Percentiles rank a stretch among this genome's conserved stretches.
Evolutionary conservation across 169 alveolate genomes (phyloP).

Genomic region (Amoebophrya sp.): DNA sequence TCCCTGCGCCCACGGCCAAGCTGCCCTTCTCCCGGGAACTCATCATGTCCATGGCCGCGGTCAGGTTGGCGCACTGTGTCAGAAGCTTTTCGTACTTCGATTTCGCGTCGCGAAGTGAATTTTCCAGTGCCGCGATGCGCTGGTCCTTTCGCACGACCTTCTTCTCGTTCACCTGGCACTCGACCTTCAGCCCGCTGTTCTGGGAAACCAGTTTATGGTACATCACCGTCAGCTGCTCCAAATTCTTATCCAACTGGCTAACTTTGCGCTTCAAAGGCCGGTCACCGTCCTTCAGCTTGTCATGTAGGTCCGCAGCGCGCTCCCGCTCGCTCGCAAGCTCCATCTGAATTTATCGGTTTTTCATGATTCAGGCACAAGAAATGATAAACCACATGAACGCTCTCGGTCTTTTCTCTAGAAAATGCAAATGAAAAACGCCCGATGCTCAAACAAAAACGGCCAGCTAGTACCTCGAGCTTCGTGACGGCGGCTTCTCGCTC

Average conservation of each 20-base stretch:
- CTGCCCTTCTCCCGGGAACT: neutral
- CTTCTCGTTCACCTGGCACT: constrained; percentile 51
- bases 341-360: too few species aligned
- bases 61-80: constrained; percentile 48
- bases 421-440: too few species aligned
- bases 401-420: too few species aligned
- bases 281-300: constrained; percentile 9
- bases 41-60: constrained; percentile 48
- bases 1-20: neutral
- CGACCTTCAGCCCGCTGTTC: constrained; percentile 50
- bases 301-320: neutral
- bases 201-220: constrained; percentile 52
- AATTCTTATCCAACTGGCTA: constrained; percentile 45
- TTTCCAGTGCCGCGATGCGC: constrained; percentile 48
- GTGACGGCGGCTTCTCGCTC: neutral
- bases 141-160: constrained; percentile 48
- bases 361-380: too few species aligned
- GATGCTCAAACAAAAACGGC: too few species aligned
- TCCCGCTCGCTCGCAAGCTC: constrained; percentile 36
- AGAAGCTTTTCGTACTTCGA: constrained; percentile 46
- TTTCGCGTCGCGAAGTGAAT: constrained; percentile 43
- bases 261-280: constrained; percentile 19
- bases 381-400: too few species aligned
- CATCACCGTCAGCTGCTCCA: constrained; percentile 49
- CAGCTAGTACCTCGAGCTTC: constrained; percentile 1